Evolutionary conservation across 129 eudicot genomes (phyloP), one percentile per base, ranked within the genome.

Genomic region (Helianthus tuberosus): DNA sequence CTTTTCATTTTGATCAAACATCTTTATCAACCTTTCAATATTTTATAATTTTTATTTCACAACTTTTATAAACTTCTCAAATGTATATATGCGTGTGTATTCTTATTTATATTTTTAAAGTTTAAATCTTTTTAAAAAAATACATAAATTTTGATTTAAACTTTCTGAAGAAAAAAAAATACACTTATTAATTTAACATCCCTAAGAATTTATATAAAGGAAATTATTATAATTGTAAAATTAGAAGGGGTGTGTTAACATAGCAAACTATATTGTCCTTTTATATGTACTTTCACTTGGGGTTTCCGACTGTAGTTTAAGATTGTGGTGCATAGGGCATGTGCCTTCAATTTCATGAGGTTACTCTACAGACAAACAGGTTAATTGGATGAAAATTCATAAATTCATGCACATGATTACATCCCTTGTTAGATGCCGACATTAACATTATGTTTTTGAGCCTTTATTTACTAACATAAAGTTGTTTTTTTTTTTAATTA

Each of bases 341-440:
- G 76, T 72, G 76, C 58, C 57, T 46, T 16, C n/a, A 8, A 35
- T 70, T 69, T 52, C 17, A 32, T 70, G 69, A 64, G 50, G 12
- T 35, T 11, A 13, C 13, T n/a, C n/a, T n/a, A n/a, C n/a, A 69
- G 74, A 69, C 74, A 69, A 29, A 51, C 63, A 69, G 74, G 11
- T 52, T 52, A 35, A 52, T 35, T 70, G 61, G 63, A 53, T 52
- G 59, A 5, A 49, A 49, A 29, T 53, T 70, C 64, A 69, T 69
- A 36, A 35, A 52, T 70, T 52, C 27, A 70, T 52, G 61, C 63
- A 35, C 64, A 70, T 53, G 75, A 38, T 12, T 13, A 49, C 49
- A 68, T 27, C 39, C 59, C 27, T 49, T 27, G 38, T 49, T 6
- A 49, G 49, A 48, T 3, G 44, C 43, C 44, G 48, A 13, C 41